Percentiles rank a stretch among this genome's conserved stretches.
Evolutionary conservation across 2,329 filamentous ascomycete species (phyloP).

Genomic region (Apiospora phragmitis): DNA sequence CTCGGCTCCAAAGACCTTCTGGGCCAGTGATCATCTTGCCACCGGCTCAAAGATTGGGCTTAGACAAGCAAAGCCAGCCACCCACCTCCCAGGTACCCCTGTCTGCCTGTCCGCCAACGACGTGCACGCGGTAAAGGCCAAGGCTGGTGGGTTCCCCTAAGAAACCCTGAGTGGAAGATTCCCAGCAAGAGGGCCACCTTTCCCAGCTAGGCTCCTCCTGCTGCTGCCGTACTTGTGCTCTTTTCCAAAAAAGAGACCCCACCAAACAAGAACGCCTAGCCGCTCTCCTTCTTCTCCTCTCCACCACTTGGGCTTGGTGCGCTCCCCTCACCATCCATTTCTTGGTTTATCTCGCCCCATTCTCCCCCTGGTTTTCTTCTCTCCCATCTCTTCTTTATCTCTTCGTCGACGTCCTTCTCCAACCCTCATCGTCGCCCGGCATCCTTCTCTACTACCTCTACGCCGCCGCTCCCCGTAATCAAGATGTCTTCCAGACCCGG

Average conservation of each 20-base stretch:
- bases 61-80: conserved; percentile 14
- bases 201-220: conserved; percentile 2
- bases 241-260: conserved; percentile 20
- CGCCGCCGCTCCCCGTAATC: conserved; percentile 14
- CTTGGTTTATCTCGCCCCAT: conserved; percentile 24
- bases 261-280: conserved; percentile 21
- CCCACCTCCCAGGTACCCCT: conserved; percentile 9
- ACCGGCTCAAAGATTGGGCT: conserved; percentile 17
- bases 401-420: conserved; percentile 10
- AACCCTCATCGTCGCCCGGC: conserved; percentile 21
- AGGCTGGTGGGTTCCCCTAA: conserved; percentile 15
- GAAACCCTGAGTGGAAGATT: conserved; percentile 11
- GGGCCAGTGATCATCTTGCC: conserved; percentile 16
- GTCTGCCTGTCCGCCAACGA: conserved; percentile 16
- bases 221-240: conserved; percentile 11
- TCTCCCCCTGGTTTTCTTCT: conserved; percentile 20
- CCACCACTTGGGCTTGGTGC: conserved; percentile 20
- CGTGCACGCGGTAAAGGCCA: conserved; percentile 12
- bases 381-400: conserved; percentile 16
- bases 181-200: conserved; percentile 8
- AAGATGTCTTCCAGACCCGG: conserved; percentile 39
- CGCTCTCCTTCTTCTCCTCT: conserved; percentile 29
- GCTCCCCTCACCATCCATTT: conserved; percentile 25
- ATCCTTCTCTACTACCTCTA: conserved; percentile 13
- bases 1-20: background rate